Evolutionary conservation across 192 early-diverging fungal species (phyloP).

Genomic region (Backusella liffmaniae): DNA sequence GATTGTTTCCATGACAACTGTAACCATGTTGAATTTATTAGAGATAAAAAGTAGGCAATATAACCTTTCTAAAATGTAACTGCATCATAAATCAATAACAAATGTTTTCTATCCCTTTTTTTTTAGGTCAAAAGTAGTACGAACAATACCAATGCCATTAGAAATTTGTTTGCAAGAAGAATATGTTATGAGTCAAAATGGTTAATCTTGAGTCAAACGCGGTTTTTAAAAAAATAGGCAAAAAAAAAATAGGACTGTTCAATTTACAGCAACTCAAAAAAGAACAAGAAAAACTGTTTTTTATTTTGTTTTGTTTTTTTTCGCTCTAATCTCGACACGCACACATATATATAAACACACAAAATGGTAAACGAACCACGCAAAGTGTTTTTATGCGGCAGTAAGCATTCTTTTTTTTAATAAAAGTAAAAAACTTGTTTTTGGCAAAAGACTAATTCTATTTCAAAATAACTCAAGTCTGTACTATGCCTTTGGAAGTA

Average conservation of each 20-base stretch:
- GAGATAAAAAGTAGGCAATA: no score
- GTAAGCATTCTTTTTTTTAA: constrained; percentile 25
- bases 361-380: constrained; percentile 23
- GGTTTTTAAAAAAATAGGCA: background rate
- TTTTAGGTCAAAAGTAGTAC: background rate
- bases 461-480: constrained; percentile 26
- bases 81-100: no score
- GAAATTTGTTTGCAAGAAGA: background rate
- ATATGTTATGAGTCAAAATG: background rate
- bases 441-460: background rate
- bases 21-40: no score
- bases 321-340: background rate
- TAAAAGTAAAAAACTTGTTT: background rate
- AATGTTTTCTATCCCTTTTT: no score
- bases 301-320: background rate
- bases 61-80: no score
- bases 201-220: background rate
- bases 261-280: background rate
- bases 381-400: constrained; percentile 43
- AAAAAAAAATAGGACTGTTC: constrained; percentile 3
- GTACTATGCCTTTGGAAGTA: constrained; percentile 49
- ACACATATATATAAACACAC: background rate
- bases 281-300: background rate
- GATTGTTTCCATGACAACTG: no score
- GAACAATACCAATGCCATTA: background rate